Conservation (phyloP, 139 green algal species). For the Eudorina sp. region DNA sequence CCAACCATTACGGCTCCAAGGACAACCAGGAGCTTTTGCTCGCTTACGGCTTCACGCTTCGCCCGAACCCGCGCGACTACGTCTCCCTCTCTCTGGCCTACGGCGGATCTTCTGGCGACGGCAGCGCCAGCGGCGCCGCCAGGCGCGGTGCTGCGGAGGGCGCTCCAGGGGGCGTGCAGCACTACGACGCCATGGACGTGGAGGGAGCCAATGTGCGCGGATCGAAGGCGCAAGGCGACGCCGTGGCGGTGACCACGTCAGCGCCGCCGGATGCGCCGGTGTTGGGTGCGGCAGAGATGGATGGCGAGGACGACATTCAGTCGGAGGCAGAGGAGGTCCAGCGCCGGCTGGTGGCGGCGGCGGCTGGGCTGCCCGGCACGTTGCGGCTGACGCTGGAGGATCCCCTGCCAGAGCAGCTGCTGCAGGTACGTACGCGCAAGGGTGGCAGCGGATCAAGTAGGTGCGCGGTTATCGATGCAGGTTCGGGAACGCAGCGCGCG, state of each 20-base stretch:
- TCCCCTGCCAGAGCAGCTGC: slow-evolving; percentile 49
- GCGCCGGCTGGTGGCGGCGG: slow-evolving; percentile 38
- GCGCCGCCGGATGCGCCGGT: neutral
- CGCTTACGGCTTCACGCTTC: slow-evolving; percentile 70
- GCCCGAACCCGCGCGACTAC: slow-evolving; percentile 62
- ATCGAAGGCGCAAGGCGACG: neutral
- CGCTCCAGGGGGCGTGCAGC: neutral
- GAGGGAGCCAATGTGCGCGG: neutral
- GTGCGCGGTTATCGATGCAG: neutral
- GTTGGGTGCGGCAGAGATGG: neutral
- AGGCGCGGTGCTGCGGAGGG: neutral
- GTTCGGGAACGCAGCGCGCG: too few species aligned
- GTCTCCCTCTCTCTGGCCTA: slow-evolving; percentile 43
- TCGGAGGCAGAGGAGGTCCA: slow-evolving; percentile 48
- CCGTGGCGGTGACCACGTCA: too few species aligned
- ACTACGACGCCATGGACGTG: neutral
- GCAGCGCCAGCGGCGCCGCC: neutral
- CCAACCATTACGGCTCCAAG: slow-evolving; percentile 74
- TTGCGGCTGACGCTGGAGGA: slow-evolving; percentile 42
- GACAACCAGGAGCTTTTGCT: slow-evolving; percentile 73
- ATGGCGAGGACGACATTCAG: slow-evolving; percentile 11
- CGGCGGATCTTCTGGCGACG: neutral
- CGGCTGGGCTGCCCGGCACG: neutral
- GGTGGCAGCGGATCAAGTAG: neutral
- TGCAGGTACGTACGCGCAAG: slow-evolving; percentile 24